Evolutionary conservation across 2,329 filamentous ascomycete species (phyloP), one percentile per base, ranked within the genome.

Genomic region (Microascus cirrosus): DNA sequence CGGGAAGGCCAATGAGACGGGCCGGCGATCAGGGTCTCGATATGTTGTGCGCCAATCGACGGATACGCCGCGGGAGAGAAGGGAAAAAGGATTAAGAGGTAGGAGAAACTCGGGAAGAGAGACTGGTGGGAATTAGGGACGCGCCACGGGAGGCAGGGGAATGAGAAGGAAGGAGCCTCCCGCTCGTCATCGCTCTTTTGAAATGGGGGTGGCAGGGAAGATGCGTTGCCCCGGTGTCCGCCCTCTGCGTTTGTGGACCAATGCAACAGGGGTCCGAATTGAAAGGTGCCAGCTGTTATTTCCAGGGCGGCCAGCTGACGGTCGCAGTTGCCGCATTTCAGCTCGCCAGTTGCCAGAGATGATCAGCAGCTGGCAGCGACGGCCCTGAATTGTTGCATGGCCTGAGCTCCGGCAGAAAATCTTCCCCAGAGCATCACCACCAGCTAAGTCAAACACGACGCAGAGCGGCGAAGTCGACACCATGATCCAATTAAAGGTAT

Each of bases 401-500:
- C 22, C 45, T 50, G 45, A 54, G 32, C 32, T 22, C n/a, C 35
- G 53, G 35, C 53, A 36, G 53, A 39, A 54, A 39, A 54, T 54
- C 53, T 54, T 54, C 7, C n/a, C n/a, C 53, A 35, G 25, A 54
- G 12, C 39, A 24, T 50, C 45, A 50, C 45, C 45, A 50, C 45
- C 45, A 22, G 22, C 45, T 10, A 8, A 50, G 22, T 4, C n/a
- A 50, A 4, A 50, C 45, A 8, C 18, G 45, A 50, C 45, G 45
- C 45, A 50, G 20, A 20, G 45, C 36, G 54, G 15, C 32, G 22
- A 22, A 7, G 20, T 45, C 54, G 54, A 48, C 81, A 86, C 74
- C 65, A 97, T 96, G 90, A 95, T 95, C 75, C 90, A 94, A 82
- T 75, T 94, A 80, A 93, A 93, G 85, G 89, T 85, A 64, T 45